Evolutionary conservation across 1,139 yeast genomes (phyloP).

Genomic region (Geotrichum candidum): DNA sequence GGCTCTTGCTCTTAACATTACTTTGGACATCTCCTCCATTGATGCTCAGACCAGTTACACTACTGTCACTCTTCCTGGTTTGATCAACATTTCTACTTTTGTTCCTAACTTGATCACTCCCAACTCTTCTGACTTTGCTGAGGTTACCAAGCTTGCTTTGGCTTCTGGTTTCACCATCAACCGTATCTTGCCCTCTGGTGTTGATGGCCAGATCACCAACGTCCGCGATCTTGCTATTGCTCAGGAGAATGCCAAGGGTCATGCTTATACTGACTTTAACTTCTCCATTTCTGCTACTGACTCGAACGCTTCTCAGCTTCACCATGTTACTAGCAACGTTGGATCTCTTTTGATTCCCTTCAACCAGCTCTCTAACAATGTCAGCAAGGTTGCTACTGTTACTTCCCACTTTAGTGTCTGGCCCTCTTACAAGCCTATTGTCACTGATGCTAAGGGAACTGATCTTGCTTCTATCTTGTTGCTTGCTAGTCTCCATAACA

Average conservation of each 20-base stretch:
- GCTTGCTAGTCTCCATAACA: constrained; percentile 80
- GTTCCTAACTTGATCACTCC: constrained; percentile 57
- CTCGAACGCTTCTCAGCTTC: constrained; percentile 55
- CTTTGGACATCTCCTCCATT: constrained; percentile 63
- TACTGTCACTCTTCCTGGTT: constrained; percentile 78
- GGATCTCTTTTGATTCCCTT: constrained; percentile 80
- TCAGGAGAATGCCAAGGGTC: constrained; percentile 38
- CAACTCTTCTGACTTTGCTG: constrained; percentile 51
- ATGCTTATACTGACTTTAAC: constrained; percentile 73
- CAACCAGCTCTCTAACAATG: constrained; percentile 57
- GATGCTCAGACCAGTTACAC: constrained; percentile 91
- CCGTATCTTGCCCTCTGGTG: constrained; percentile 69
- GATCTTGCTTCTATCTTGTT: constrained; percentile 86
- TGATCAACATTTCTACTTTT: constrained; percentile 74
- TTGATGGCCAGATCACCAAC: constrained; percentile 60
- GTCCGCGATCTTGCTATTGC: constrained; percentile 60
- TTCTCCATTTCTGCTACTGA: constrained; percentile 80
- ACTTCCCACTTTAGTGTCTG: constrained; percentile 76
- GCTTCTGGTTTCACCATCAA: constrained; percentile 87
- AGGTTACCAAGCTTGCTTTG: constrained; percentile 63
- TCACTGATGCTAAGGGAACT: constrained; percentile 88
- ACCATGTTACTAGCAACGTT: constrained; percentile 59
- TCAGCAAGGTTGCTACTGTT: constrained; percentile 64
- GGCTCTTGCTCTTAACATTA: constrained; percentile 69
- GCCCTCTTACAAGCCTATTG: constrained; percentile 80